Base-by-base conservation (phyloP, 2,329 filamentous ascomycete species). In the Penicillium fuscoglaucum region DNA sequence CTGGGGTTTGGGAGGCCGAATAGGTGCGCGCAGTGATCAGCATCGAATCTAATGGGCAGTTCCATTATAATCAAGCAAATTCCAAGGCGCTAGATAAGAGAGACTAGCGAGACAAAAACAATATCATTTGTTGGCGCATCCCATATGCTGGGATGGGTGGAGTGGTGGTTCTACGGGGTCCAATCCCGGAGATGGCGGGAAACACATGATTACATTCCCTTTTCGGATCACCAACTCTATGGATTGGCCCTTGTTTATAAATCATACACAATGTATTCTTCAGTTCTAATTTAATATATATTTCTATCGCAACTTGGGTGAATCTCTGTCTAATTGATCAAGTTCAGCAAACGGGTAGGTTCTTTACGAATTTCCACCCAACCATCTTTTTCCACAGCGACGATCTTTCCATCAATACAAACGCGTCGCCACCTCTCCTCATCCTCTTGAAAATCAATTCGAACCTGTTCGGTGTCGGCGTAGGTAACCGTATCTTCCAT, bases 391-490 rank as follows among this genome's bases (percentile, higher is more conserved):
- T 89, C 88, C 0, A 96, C 78, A 58, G 85, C 83, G 3, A 97
- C 85, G 67, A 96, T 96, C 53, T 89, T 91, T 3, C 93, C 93
- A 74, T 98, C 93, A n/a, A 98, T 81, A 72, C 93, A 98, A 15
- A 96, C 84, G 69, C 93, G 86, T 60, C 93, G 82, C 92, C 92
- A 97, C 52, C 86, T 80, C 55, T 74, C 72, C 26, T 71, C 59
- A 1, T 84, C 79, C 68, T 95, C 90, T 1, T 78, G 62, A 37
- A 91, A 86, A 17, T 84, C 81, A 47, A 97, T 85, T 58, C 77
- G 80, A 19, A 96, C 65, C 52, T 84, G 84, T 2, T 89, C 84
- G 7, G 95, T 82, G 54, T 85, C 82, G 19, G 89, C 84, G 71
- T 97, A 97, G 0, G 81, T 82, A 0, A 97, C 88, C 17, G 72